Evolutionary conservation across 2,329 filamentous ascomycete species (phyloP).

Genomic region (Colletotrichum sp.): DNA sequence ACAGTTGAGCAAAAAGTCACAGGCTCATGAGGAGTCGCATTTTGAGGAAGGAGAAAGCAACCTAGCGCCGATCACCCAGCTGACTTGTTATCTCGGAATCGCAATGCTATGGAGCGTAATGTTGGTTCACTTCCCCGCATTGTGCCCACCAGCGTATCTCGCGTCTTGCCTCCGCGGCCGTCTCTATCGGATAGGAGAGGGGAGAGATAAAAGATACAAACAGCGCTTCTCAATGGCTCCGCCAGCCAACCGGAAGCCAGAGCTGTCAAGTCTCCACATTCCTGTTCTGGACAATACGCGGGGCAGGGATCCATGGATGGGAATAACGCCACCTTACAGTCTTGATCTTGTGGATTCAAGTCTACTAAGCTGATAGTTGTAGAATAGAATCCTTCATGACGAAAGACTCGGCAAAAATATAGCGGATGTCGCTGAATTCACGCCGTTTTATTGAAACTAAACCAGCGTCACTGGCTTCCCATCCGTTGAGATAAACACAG

Average conservation of each 20-base stretch:
- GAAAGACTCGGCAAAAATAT: neutral
- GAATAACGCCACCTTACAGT: neutral
- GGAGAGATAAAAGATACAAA: neutral
- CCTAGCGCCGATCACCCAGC: neutral
- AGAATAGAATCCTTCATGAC: rapidly evolving
- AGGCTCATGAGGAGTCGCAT: neutral
- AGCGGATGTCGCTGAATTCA: neutral
- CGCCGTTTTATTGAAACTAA: rapidly evolving
- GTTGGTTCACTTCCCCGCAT: neutral
- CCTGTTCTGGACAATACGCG: neutral
- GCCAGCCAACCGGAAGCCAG: neutral
- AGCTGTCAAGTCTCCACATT: neutral
- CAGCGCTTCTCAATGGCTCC: neutral
- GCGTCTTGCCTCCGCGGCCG: neutral
- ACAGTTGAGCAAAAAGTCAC: neutral
- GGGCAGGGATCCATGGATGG: neutral
- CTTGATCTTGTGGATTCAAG: neutral
- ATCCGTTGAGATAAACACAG: neutral
- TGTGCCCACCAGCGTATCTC: neutral
- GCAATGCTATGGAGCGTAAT: neutral
- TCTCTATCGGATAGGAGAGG: neutral
- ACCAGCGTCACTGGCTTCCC: neutral
- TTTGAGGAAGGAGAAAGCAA: neutral
- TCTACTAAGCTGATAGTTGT: neutral
- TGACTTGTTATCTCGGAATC: neutral